Evolutionary conservation across 2,329 filamentous ascomycete genomes (phyloP).

Genomic region (Trichoderma gracile): DNA sequence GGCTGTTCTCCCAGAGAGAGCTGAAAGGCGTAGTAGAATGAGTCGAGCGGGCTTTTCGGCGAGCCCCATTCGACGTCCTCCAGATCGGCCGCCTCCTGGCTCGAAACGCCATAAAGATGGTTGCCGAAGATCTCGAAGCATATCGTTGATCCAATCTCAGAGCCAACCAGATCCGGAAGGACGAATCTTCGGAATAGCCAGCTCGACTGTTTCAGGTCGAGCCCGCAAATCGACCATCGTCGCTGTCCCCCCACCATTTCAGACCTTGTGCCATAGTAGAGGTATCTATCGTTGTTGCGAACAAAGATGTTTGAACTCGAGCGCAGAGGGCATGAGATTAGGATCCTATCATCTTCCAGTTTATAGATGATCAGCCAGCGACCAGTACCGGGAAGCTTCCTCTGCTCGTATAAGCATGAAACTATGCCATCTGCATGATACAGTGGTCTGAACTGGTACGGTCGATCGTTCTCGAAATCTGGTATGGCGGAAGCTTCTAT

Average conservation of each 20-base stretch:
- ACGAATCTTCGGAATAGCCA: constrained; percentile 50
- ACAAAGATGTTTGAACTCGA: constrained; percentile 63
- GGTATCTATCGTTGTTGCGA: constrained; percentile 59
- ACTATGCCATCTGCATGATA: constrained; percentile 59
- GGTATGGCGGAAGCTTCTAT: constrained; percentile 35
- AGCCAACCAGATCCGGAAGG: constrained; percentile 60
- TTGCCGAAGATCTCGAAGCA: constrained; percentile 69
- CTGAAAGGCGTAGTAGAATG: constrained; percentile 67
- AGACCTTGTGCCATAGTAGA: constrained; percentile 68
- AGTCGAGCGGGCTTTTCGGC: constrained; percentile 51
- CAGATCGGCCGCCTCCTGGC: constrained; percentile 60
- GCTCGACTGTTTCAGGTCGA: constrained; percentile 45
- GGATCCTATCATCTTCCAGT: constrained; percentile 46
- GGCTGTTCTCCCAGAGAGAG: constrained; percentile 54
- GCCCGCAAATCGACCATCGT: constrained; percentile 63
- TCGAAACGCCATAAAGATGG: constrained; percentile 70
- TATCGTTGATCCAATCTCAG: constrained; percentile 65
- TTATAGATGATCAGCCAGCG: constrained; percentile 53
- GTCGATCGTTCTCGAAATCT: constrained; percentile 37
- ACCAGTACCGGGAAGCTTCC: constrained; percentile 36
- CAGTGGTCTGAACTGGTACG: constrained; percentile 55
- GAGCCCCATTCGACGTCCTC: constrained; percentile 60
- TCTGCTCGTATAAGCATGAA: constrained; percentile 56
- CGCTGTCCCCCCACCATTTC: constrained; percentile 54
- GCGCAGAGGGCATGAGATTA: constrained; percentile 45